Evolutionary conservation across 352 stramenopile species (phyloP).

Genomic region (Pseudoperonospora humuli): DNA sequence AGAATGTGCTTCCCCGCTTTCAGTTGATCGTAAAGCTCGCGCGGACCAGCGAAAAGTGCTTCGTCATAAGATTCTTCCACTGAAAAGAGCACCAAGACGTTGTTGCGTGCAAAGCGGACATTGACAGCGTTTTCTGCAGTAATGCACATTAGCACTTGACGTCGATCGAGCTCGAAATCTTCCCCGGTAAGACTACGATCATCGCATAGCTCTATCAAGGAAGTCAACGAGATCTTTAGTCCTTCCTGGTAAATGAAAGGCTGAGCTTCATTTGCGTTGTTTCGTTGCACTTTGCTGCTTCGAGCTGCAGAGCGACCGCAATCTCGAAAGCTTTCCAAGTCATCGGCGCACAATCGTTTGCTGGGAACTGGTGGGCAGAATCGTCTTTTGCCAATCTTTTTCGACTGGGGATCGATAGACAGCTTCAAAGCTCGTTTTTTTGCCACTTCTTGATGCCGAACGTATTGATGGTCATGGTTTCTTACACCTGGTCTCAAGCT

Average conservation of each 20-base stretch:
- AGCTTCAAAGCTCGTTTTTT: conserved; percentile 6
- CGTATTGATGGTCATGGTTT: conserved; percentile 1
- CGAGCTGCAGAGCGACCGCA: neutral
- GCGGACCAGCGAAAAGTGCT: conserved; percentile 8
- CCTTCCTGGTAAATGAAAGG: conserved; percentile 29
- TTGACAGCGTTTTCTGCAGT: conserved; percentile 23
- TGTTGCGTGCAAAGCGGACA: conserved; percentile 24
- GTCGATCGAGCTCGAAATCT: conserved; percentile 1
- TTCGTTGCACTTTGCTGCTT: conserved; percentile 19
- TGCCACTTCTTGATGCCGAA: neutral
- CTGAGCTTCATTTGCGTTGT: neutral
- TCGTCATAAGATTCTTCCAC: conserved; percentile 12
- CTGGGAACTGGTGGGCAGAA: conserved; percentile 38
- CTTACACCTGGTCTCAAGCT: conserved; percentile 1
- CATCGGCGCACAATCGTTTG: conserved; percentile 13
- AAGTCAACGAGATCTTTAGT: conserved; percentile 37
- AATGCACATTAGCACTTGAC: conserved; percentile 25
- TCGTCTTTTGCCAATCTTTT: conserved; percentile 14
- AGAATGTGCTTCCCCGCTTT: conserved; percentile 20
- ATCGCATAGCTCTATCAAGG: conserved; percentile 7
- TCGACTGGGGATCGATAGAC: conserved; percentile 7
- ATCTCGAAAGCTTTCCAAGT: conserved; percentile 3
- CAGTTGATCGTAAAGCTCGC: conserved; percentile 36
- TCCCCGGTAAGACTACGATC: neutral
- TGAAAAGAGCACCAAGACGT: neutral